These are phyloP conservation scores for Penicillium turbatum DNA, from an alignment of 495 filamentous ascomycete genomes.

Conservation along the genomic window DNA sequence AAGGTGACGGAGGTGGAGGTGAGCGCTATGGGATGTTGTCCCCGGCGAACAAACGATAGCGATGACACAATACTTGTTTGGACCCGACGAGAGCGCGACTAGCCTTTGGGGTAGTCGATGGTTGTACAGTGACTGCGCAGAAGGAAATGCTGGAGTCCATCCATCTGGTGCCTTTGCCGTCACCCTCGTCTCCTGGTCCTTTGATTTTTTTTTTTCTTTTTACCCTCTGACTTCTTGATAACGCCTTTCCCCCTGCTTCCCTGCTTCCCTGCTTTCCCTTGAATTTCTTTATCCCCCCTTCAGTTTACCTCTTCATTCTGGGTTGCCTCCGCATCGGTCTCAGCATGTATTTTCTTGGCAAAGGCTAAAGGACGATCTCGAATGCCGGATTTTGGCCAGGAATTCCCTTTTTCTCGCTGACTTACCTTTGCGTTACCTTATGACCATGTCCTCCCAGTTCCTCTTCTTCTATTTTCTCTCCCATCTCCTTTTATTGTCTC, in stretches of 20 bases:
- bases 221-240: slow-evolving; percentile 19
- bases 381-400: slow-evolving; percentile 36
- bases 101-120: slow-evolving; percentile 10
- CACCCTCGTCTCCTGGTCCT: slow-evolving; percentile 7
- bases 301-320: slow-evolving; percentile 23
- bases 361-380: slow-evolving; percentile 30
- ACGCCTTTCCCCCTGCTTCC: slow-evolving; percentile 31
- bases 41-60: slow-evolving; percentile 31
- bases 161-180: slow-evolving; percentile 7
- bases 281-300: slow-evolving; percentile 16
- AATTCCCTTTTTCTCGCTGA: slow-evolving; percentile 26
- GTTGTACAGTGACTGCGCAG: slow-evolving; percentile 10
- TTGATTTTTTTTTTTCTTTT: slow-evolving; percentile 14
- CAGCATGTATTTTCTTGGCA: slow-evolving; percentile 37
- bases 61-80: slow-evolving; percentile 28
- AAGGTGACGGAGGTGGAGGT: slow-evolving; percentile 24
- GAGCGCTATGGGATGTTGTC: slow-evolving; percentile 16
- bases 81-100: slow-evolving; percentile 22
- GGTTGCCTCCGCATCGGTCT: slow-evolving; percentile 34
- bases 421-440: slow-evolving; percentile 22
- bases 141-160: slow-evolving; percentile 1
- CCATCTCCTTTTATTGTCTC: slow-evolving; percentile 25
- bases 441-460: slow-evolving; percentile 13
- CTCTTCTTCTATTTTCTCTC: slow-evolving; percentile 23
- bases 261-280: slow-evolving; percentile 27